phyloP scores from a whole-genome alignment of 2,329 filamentous ascomycete species.

The Exophiala oligosperma region DNA sequence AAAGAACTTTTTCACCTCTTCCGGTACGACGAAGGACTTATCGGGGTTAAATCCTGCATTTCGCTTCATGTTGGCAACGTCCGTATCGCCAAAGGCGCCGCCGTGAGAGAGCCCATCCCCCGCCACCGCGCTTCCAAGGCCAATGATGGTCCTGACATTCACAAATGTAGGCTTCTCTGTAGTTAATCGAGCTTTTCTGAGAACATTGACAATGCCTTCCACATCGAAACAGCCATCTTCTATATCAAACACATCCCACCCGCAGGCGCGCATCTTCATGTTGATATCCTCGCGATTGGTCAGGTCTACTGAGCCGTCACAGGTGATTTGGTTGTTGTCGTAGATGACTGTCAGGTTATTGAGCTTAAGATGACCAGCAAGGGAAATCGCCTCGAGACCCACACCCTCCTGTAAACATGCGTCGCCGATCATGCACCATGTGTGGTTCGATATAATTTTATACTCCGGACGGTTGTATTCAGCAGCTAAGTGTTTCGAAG shows the following conservation, averaged over 20 bases:
- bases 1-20: slow-evolving; percentile 56
- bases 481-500: slow-evolving; percentile 54
- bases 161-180: slow-evolving; percentile 47
- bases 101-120: slow-evolving; percentile 59
- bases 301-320: slow-evolving; percentile 57
- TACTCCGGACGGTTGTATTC: slow-evolving; percentile 52
- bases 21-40: slow-evolving; percentile 46
- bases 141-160: slow-evolving; percentile 57
- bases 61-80: slow-evolving; percentile 56
- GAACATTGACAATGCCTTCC: slow-evolving; percentile 46
- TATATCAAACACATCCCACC: slow-evolving; percentile 58
- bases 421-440: slow-evolving; percentile 59
- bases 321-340: slow-evolving; percentile 63
- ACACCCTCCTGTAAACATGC: slow-evolving; percentile 63
- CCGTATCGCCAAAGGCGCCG: slow-evolving; percentile 53
- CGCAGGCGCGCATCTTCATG: slow-evolving; percentile 57
- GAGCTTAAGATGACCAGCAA: slow-evolving; percentile 57
- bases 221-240: slow-evolving; percentile 56
- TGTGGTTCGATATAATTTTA: slow-evolving; percentile 50
- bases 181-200: slow-evolving; percentile 25
- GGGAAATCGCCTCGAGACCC: slow-evolving; percentile 56
- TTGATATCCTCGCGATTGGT: slow-evolving; percentile 59
- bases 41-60: slow-evolving; percentile 52
- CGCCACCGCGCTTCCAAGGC: slow-evolving; percentile 49
- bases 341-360: slow-evolving; percentile 61